A percentile compares a stretch with the other conserved stretches of the same genome.
Evolutionary conservation across 805 yeast species (phyloP).

Genomic region (Lipomyces lipofer): DNA sequence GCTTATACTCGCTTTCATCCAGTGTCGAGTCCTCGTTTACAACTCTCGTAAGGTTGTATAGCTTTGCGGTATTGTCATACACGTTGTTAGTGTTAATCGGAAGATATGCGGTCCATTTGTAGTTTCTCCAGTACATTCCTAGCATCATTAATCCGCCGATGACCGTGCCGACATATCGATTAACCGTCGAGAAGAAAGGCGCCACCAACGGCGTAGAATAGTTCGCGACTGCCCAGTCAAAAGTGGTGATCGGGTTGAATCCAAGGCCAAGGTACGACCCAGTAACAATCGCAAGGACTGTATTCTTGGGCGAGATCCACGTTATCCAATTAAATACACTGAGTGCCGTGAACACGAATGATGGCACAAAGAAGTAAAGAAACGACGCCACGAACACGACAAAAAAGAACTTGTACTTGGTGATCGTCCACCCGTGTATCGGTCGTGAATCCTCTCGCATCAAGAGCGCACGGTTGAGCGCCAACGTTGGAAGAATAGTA

Average conservation of each 20-base stretch:
- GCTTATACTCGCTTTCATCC: slow-evolving; percentile 49
- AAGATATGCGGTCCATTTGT: slow-evolving; percentile 46
- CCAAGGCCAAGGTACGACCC: slow-evolving; percentile 48
- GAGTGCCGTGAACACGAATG: slow-evolving; percentile 58
- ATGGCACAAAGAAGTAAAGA: slow-evolving; percentile 62
- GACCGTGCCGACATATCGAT: slow-evolving; percentile 40
- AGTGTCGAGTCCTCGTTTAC: slow-evolving; percentile 49
- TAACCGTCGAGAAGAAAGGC: slow-evolving; percentile 49
- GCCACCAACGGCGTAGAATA: slow-evolving; percentile 41
- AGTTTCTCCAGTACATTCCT: slow-evolving; percentile 53
- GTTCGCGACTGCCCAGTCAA: slow-evolving; percentile 46
- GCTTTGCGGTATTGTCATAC: slow-evolving; percentile 34
- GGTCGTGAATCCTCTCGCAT: slow-evolving; percentile 44
- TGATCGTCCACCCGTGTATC: slow-evolving; percentile 62
- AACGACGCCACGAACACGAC: slow-evolving; percentile 45
- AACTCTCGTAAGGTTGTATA: slow-evolving; percentile 54
- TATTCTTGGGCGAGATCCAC: slow-evolving; percentile 57
- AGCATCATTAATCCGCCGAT: slow-evolving; percentile 56
- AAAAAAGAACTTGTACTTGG: slow-evolving; percentile 52
- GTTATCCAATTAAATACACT: slow-evolving; percentile 59
- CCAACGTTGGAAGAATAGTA: slow-evolving; percentile 49
- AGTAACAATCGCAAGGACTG: slow-evolving; percentile 51
- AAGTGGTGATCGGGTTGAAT: slow-evolving; percentile 49
- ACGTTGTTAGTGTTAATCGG: slow-evolving; percentile 50
- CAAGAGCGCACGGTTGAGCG: slow-evolving; percentile 52